These are phyloP conservation scores for Acacia melanoxylon DNA, from an alignment of 306 rosid genomes.

Conservation along the genomic window DNA sequence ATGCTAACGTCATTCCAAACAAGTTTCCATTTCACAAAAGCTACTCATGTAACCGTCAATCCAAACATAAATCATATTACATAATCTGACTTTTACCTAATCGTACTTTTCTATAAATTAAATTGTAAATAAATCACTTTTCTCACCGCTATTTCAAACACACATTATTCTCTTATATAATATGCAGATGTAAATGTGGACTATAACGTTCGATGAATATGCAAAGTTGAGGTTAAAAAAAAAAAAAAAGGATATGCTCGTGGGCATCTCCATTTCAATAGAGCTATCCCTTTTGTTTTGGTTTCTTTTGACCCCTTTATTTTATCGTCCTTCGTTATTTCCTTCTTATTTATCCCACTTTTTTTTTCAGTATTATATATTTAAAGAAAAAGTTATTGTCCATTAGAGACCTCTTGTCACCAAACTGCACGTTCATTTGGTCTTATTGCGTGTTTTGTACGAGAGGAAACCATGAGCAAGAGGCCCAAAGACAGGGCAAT, in stretches of 20 bases:
- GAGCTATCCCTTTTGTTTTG: not conserved
- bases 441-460: not conserved
- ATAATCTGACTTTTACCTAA: no score
- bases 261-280: not conserved
- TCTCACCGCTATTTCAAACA: no score
- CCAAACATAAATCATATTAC: no score
- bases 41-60: no score
- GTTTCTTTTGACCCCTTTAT: not conserved
- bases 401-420: not conserved
- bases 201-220: not conserved
- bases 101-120: no score
- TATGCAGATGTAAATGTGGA: not conserved
- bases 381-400: not conserved
- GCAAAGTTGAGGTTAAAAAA: not conserved
- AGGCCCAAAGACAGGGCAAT: not conserved
- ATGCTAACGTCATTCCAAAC: no score
- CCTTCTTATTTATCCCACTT: no score
- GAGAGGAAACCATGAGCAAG: not conserved
- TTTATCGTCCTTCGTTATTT: not conserved
- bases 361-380: no score
- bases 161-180: not conserved
- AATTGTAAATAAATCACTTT: no score
- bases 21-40: no score
- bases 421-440: not conserved
- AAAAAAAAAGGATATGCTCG: not conserved